Conservation (phyloP, 805 yeast genomes). For the Candida methanosorbosa region DNA sequence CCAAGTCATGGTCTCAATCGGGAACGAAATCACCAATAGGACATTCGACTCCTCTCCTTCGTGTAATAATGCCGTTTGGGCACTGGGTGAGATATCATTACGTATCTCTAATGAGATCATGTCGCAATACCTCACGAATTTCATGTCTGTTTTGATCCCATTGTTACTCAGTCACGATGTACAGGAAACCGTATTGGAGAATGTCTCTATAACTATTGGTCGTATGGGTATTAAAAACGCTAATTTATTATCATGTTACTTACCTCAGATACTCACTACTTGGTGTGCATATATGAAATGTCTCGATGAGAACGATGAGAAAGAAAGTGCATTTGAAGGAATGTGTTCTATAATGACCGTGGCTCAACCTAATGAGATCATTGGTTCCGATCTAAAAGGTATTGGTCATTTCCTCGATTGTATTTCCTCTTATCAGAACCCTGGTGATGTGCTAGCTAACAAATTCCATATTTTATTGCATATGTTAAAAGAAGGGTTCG, state of each 20-base stretch:
- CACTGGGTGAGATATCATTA: slow-evolving; percentile 79
- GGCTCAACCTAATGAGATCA: slow-evolving; percentile 35
- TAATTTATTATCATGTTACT: slow-evolving; percentile 46
- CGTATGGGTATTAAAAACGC: slow-evolving; percentile 66
- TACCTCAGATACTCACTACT: slow-evolving; percentile 46
- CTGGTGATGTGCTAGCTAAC: slow-evolving; percentile 35
- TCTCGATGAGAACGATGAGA: slow-evolving; percentile 76
- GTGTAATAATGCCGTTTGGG: slow-evolving; percentile 89
- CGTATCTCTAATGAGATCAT: slow-evolving; percentile 38
- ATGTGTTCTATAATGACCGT: slow-evolving; percentile 67
- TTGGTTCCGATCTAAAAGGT: slow-evolving; percentile 26
- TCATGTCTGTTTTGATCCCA: slow-evolving; percentile 49
- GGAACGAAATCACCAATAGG: slow-evolving; percentile 55
- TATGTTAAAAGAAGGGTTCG: slow-evolving; percentile 40
- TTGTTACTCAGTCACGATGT: slow-evolving; percentile 47
- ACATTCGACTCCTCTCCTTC: slow-evolving; percentile 48
- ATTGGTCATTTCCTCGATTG: slow-evolving; percentile 50
- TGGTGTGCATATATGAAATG: slow-evolving; percentile 70
- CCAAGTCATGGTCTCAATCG: slow-evolving; percentile 54
- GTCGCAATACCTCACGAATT: slow-evolving; percentile 42
- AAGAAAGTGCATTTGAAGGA: slow-evolving; percentile 80
- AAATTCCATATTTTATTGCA: slow-evolving; percentile 35
- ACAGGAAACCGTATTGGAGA: slow-evolving; percentile 65
- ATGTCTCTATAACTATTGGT: slow-evolving; percentile 85
- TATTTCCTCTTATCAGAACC: slow-evolving; percentile 45